Conservation (phyloP, 2,329 filamentous ascomycete species). For the Cytospora schulzeri region DNA sequence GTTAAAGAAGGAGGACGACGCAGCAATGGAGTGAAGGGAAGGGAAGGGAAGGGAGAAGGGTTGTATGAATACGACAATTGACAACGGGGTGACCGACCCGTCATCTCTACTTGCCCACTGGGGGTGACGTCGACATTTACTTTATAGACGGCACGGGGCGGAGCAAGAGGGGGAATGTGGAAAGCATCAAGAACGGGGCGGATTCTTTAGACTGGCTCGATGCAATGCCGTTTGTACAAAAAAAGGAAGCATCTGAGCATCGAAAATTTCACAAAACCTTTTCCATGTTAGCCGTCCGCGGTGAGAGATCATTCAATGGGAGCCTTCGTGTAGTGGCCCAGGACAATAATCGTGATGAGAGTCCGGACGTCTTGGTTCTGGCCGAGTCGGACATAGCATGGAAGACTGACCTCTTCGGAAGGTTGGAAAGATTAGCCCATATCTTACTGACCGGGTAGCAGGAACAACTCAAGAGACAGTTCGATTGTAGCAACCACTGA, state of each 20-base stretch:
- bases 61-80: conserved; percentile 25
- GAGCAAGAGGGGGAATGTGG: neutral
- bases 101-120: conserved; percentile 1
- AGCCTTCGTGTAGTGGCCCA: too few species aligned
- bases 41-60: too few species aligned
- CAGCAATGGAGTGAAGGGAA: neutral
- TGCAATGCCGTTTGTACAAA: conserved; percentile 33
- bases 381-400: neutral
- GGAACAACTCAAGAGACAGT: too few species aligned
- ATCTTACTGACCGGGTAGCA: too few species aligned
- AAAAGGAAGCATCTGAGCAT: conserved; percentile 29
- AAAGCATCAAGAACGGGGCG: conserved; percentile 18
- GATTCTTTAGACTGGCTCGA: conserved; percentile 30
- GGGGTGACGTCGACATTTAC: conserved; percentile 9
- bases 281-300: conserved; percentile 27
- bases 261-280: conserved; percentile 26
- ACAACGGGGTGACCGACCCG: conserved; percentile 1
- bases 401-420: neutral
- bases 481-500: too few species aligned
- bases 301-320: neutral
- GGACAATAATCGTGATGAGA: neutral
- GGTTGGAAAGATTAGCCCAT: too few species aligned
- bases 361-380: neutral
- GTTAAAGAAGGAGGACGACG: conserved; percentile 59
- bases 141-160: conserved; percentile 25